A percentile compares a stretch with the other conserved stretches of the same genome.
These are phyloP conservation scores for Pythium coloratum DNA, from an alignment of 352 stramenopile genomes.

Conservation along the genomic window DNA sequence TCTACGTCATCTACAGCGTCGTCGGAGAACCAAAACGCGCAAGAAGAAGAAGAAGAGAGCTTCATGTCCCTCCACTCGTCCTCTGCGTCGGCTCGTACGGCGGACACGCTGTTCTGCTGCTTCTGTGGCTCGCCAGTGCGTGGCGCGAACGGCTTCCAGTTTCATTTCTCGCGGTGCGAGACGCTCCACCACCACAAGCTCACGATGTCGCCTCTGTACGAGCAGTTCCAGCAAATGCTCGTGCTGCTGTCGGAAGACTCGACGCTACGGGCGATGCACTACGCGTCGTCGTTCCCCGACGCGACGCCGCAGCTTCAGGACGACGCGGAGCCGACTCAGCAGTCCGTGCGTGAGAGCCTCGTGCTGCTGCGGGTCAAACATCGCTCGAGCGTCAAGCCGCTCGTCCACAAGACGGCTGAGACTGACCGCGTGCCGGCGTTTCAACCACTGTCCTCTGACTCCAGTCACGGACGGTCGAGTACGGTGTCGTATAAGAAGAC, in stretches of 20 bases:
- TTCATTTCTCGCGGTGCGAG: constrained; percentile 55
- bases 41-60: not conserved
- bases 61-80: not conserved
- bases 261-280: constrained; percentile 66
- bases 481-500: not conserved
- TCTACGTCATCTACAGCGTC: constrained; percentile 24
- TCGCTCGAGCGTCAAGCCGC: constrained; percentile 18
- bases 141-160: constrained; percentile 33
- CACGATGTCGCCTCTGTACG: constrained; percentile 53
- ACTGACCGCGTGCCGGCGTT: constrained; percentile 12
- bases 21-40: constrained; percentile 1
- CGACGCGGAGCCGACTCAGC: not conserved
- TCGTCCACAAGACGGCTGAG: constrained; percentile 8
- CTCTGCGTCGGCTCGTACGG: not conserved
- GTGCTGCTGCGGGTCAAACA: constrained; percentile 27
- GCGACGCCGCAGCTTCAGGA: constrained; percentile 32
- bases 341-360: constrained; percentile 28
- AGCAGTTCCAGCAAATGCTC: constrained; percentile 64
- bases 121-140: constrained; percentile 63
- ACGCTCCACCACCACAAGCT: constrained; percentile 54
- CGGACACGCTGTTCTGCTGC: constrained; percentile 64
- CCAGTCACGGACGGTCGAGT: not conserved
- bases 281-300: constrained; percentile 66
- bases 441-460: not conserved
- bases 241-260: constrained; percentile 63